Conservation (phyloP, 148 eudicot species). For the Vaccinium vitisidaea region DNA sequence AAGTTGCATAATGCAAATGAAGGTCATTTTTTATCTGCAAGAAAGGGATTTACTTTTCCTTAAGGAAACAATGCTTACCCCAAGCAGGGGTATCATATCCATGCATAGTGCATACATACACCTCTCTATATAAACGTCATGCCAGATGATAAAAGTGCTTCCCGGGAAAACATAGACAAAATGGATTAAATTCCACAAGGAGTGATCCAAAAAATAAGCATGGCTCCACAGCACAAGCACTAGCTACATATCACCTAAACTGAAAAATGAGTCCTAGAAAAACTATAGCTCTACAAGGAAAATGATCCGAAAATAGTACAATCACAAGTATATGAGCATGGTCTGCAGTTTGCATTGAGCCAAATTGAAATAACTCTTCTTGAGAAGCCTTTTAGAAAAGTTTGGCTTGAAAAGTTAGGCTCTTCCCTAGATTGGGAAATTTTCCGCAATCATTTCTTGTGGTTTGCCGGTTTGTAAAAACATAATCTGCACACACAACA, state of each 20-base stretch:
- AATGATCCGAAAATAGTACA: not conserved
- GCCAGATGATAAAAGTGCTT: no score
- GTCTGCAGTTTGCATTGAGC: not conserved
- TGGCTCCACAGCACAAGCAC: not conserved
- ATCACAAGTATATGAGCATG: not conserved
- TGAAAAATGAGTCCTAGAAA: not conserved
- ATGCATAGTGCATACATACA: not conserved
- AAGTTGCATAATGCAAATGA: no score
- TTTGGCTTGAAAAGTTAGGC: not conserved
- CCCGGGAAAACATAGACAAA: no score
- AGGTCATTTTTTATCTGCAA: not conserved
- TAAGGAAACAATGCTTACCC: not conserved
- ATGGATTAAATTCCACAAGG: no score
- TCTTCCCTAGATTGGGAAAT: slow-evolving; percentile 6
- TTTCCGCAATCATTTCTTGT: not conserved
- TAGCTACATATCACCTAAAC: not conserved
- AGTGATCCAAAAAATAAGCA: no score
- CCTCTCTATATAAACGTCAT: no score
- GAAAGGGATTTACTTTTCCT: not conserved
- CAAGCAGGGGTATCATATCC: not conserved
- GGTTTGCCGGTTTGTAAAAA: not conserved
- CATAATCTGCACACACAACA: slow-evolving; percentile 8
- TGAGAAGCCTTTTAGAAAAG: not conserved
- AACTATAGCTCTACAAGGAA: not conserved
- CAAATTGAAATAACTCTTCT: slow-evolving; percentile 3